These are phyloP conservation scores for Xylaria castorea DNA, from an alignment of 495 filamentous ascomycete species.

Conservation along the genomic window DNA sequence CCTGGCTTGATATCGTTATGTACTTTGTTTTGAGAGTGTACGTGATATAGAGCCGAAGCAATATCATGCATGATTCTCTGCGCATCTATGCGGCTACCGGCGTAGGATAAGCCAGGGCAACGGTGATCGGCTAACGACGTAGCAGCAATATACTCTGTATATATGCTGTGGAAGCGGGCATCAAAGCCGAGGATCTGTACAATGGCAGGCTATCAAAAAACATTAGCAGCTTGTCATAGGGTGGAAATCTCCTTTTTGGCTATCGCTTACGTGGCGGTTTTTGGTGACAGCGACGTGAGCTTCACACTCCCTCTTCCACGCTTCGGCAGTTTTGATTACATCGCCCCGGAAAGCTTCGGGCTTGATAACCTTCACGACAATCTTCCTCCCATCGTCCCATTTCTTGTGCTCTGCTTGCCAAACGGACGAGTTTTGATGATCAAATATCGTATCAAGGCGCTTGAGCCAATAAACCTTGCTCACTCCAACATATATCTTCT, in stretches of 20 bases:
- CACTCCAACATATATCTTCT: not conserved
- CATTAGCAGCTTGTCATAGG: not conserved
- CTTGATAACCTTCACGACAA: constrained; percentile 7
- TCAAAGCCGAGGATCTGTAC: not conserved
- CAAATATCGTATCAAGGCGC: not conserved
- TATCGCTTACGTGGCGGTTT: not conserved
- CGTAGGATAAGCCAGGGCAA: not conserved
- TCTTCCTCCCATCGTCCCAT: not conserved
- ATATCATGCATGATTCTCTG: constrained; percentile 1
- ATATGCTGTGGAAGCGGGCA: constrained; percentile 19
- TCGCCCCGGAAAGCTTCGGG: not conserved
- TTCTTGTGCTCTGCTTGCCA: not conserved
- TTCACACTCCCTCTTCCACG: not conserved
- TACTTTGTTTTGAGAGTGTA: not conserved
- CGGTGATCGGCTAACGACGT: not conserved
- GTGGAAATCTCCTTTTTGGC: not conserved
- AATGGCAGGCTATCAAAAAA: not conserved
- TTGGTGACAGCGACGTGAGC: not conserved
- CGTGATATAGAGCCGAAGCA: not conserved
- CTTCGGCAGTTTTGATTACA: not conserved
- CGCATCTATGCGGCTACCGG: not conserved
- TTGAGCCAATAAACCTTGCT: not conserved
- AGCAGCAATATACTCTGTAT: constrained; percentile 8
- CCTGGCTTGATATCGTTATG: constrained; percentile 20
- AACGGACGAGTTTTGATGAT: not conserved